Evolutionary conservation across 225 moss, liverwort and hornwort species (phyloP).

Genomic region (Asterella californica): DNA sequence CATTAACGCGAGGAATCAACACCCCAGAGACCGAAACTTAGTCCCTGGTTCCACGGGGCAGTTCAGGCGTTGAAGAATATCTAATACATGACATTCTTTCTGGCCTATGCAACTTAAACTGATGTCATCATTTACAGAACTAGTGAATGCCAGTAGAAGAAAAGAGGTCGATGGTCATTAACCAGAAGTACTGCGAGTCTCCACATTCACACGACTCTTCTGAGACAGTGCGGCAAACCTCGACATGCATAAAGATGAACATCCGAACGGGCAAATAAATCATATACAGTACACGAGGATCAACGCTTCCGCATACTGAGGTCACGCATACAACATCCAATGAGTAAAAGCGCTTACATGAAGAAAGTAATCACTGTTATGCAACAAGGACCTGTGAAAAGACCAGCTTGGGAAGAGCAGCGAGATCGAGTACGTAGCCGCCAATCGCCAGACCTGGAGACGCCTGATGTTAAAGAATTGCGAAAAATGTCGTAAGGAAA

Average conservation of each 20-base stretch:
- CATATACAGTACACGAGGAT: no score
- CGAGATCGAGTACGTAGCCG: conserved; percentile 70
- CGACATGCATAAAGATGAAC: neutral
- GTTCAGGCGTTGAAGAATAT: neutral
- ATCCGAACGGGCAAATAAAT: neutral
- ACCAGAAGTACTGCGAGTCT: no score
- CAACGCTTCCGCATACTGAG: neutral
- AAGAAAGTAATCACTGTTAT: conserved; percentile 49
- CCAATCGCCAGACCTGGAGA: conserved; percentile 87
- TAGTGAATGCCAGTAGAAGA: neutral
- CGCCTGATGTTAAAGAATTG: conserved; percentile 31
- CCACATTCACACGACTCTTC: neutral
- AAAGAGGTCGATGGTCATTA: neutral
- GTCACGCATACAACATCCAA: neutral
- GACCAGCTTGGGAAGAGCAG: conserved; percentile 54
- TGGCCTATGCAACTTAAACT: neutral
- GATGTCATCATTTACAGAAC: neutral
- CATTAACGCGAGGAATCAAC: neutral
- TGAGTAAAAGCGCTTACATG: conserved; percentile 33
- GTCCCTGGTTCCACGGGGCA: neutral
- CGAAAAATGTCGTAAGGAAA: conserved; percentile 83
- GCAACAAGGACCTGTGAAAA: conserved; percentile 70
- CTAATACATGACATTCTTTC: neutral
- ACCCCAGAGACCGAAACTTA: neutral
- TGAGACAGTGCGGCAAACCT: neutral